Evolutionary conservation across 768 basidiomycete genomes (phyloP), one percentile per base, ranked within the genome.

Genomic region (Serpula lacrymans): DNA sequence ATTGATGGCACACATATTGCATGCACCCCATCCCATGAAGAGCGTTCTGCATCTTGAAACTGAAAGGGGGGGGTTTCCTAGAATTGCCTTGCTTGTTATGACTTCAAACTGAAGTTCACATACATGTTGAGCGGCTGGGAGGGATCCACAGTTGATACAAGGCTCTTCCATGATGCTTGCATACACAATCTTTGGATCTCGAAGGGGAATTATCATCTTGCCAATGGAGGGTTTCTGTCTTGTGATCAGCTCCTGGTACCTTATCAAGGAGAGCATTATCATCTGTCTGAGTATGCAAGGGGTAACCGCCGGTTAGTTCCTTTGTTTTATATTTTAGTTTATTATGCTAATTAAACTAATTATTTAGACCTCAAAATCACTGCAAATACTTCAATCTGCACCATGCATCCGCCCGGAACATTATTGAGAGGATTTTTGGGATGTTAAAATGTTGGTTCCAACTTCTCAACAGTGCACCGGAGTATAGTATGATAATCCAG

Each of bases 341-440:
- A n/a, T n/a, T n/a, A n/a, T n/a, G n/a, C n/a, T n/a, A n/a, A n/a
- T n/a, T n/a, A n/a, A n/a, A n/a, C n/a, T n/a, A n/a, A n/a, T n/a
- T n/a, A n/a, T n/a, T n/a, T n/a, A n/a, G n/a, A n/a, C n/a, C n/a
- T n/a, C n/a, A n/a, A n/a, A n/a, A n/a, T n/a, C n/a, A n/a, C n/a
- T n/a, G n/a, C n/a, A n/a, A 74, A 47, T 50, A 72, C 1, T 72
- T 59, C 45, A 74, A 70, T 54, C 55, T 72, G 3, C 52, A 59
- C 17, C 68, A 73, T 59, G 55, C 69, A 12, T 54, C 52, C 43
- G 60, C 57, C 33, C 56, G 55, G 2, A 74, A 70, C 62, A 56
- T 68, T 23, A 51, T 70, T 43, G 63, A 69, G 45, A 49, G 47
- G 16, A 65, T 69, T 20, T 69, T 68, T 58, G 67, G 66, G 38